phyloP scores from a whole-genome alignment of 2,329 filamentous ascomycete species.

The Alternaria sp. region DNA sequence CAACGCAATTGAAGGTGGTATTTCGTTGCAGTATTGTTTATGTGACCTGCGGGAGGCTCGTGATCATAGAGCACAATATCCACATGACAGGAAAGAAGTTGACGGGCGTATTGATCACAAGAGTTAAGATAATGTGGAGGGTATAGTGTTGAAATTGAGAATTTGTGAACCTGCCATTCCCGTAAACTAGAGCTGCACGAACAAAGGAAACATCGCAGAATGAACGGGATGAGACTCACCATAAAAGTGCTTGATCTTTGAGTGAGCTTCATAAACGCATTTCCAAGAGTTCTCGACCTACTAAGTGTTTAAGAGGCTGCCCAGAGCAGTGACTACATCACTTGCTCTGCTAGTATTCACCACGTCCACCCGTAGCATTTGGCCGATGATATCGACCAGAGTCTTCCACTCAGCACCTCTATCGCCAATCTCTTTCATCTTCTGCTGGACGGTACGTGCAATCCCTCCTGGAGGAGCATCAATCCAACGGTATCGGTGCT shows the following conservation, averaged over 20 bases:
- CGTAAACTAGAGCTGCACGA: background rate
- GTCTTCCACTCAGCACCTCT: background rate
- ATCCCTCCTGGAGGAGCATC: background rate
- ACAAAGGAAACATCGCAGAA: background rate
- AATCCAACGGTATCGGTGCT: background rate
- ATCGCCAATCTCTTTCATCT: background rate
- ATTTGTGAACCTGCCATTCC: background rate
- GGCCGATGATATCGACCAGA: background rate
- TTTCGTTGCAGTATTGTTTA: background rate
- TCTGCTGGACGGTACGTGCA: background rate
- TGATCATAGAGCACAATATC: background rate
- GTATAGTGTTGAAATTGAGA: background rate
- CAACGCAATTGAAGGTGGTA: background rate
- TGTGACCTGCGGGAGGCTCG: background rate
- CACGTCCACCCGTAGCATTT: background rate
- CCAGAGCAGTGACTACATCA: background rate
- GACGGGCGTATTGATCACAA: background rate
- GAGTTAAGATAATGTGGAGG: background rate
- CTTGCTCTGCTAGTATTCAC: background rate
- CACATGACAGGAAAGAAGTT: background rate
- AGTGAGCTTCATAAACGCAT: too few species aligned
- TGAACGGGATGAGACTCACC: background rate
- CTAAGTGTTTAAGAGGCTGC: background rate
- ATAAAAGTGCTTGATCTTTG: background rate
- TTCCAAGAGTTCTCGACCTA: background rate